Conservation (phyloP, 352 stramenopile species). For the Phytophthora sojae region DNA sequence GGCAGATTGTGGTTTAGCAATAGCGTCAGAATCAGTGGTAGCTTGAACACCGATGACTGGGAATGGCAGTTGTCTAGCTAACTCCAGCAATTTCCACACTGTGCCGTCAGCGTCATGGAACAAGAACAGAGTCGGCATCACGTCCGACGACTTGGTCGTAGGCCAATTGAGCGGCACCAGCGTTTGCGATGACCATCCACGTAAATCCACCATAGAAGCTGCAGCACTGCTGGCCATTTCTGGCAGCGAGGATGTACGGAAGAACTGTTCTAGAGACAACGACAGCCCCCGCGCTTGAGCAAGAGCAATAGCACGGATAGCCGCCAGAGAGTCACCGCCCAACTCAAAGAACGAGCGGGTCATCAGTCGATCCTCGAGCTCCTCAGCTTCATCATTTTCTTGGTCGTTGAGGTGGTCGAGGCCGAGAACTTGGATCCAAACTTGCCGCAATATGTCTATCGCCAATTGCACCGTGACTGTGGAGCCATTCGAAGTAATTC, state of each 20-base stretch:
- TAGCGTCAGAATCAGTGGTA: background rate
- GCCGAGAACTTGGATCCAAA: constrained; percentile 59
- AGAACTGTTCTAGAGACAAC: constrained; percentile 58
- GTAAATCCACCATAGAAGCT: constrained; percentile 18
- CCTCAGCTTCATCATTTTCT: constrained; percentile 17
- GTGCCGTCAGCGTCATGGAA: constrained; percentile 64
- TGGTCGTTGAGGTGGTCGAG: constrained; percentile 27
- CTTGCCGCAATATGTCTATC: constrained; percentile 50
- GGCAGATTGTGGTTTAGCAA: background rate
- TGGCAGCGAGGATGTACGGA: constrained; percentile 43
- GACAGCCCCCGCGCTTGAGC: constrained; percentile 54
- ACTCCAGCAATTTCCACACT: constrained; percentile 66
- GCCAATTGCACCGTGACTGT: constrained; percentile 39
- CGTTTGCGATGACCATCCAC: constrained; percentile 18
- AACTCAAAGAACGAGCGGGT: constrained; percentile 70
- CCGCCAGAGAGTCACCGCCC: constrained; percentile 69
- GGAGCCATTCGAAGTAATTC: background rate
- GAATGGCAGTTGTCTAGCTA: constrained; percentile 49
- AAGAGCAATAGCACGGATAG: constrained; percentile 69
- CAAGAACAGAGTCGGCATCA: constrained; percentile 45
- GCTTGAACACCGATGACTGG: constrained; percentile 50
- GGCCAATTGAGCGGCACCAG: constrained; percentile 53
- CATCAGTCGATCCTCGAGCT: constrained; percentile 6
- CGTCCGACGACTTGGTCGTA: background rate
- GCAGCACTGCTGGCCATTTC: constrained; percentile 49